Percentiles rank a stretch among this genome's conserved stretches.
Evolutionary conservation across 1,284 basidiomycete species (phyloP).

Genomic region (Porodaedalea pini): DNA sequence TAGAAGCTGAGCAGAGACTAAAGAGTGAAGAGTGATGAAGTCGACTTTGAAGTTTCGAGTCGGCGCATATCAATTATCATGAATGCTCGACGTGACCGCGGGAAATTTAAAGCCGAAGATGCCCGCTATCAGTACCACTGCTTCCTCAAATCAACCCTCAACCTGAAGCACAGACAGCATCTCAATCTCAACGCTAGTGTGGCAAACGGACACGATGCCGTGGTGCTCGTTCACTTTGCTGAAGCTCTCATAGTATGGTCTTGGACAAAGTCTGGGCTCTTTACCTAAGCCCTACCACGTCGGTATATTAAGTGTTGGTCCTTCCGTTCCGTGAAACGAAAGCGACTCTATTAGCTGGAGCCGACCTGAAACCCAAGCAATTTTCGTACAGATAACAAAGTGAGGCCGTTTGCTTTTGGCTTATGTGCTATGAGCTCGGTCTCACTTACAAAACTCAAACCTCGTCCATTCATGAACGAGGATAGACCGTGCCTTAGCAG

Average conservation of each 20-base stretch:
- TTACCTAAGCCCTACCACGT: too few relatives aligned
- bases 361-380: neutral
- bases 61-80: neutral
- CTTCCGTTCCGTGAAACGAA: neutral
- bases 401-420: neutral
- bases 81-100: neutral
- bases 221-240: too few relatives aligned
- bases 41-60: too few relatives aligned
- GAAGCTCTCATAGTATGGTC: too few relatives aligned
- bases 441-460: neutral
- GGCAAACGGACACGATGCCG: too few relatives aligned
- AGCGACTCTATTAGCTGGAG: neutral
- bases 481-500: neutral
- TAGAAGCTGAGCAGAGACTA: neutral
- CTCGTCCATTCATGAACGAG: neutral
- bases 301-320: neutral
- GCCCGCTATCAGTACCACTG: too few relatives aligned
- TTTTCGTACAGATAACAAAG: neutral
- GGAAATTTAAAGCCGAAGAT: neutral
- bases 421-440: slow-evolving; percentile 1
- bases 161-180: too few relatives aligned
- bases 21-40: neutral
- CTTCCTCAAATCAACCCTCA: too few relatives aligned
- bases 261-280: neutral
- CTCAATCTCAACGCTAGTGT: too few relatives aligned